Conservation (phyloP, 169 alveolate species). For the Theileria annulata region DNA sequence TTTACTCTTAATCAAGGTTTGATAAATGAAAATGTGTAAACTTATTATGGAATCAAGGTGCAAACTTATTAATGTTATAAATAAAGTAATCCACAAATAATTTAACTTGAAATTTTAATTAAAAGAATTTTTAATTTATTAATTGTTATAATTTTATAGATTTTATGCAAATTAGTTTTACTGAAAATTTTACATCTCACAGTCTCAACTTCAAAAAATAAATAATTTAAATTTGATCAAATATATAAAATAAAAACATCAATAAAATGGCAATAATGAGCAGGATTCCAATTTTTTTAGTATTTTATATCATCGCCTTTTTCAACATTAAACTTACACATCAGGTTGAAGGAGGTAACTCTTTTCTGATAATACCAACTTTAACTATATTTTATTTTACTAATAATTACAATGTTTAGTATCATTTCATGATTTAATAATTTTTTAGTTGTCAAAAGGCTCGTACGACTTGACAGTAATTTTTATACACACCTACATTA, state of each 20-base stretch:
- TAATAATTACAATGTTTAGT: neutral
- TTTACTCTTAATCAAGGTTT: neutral
- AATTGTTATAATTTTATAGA: neutral
- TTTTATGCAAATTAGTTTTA: too few species aligned
- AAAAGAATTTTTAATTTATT: too few species aligned
- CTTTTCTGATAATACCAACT: neutral
- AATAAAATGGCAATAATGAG: neutral
- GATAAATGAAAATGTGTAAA: neutral
- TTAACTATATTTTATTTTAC: neutral
- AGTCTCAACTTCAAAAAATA: neutral
- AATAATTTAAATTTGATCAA: neutral
- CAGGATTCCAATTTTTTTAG: conserved; percentile 6
- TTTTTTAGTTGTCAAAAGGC: conserved; percentile 12
- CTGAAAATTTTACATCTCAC: neutral
- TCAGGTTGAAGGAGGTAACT: conserved; percentile 10
- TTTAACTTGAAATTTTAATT: neutral
- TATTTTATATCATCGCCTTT: conserved; percentile 2
- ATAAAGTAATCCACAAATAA: neutral
- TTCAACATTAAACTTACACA: conserved; percentile 2
- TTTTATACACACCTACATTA: neutral
- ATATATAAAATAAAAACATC: neutral
- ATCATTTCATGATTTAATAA: neutral
- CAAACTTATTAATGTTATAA: neutral
- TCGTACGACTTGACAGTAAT: conserved; percentile 2
- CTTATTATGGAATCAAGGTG: conserved; percentile 17